Conservation (phyloP, 2,329 filamentous ascomycete genomes). For the Rhinocladiella similis region DNA sequence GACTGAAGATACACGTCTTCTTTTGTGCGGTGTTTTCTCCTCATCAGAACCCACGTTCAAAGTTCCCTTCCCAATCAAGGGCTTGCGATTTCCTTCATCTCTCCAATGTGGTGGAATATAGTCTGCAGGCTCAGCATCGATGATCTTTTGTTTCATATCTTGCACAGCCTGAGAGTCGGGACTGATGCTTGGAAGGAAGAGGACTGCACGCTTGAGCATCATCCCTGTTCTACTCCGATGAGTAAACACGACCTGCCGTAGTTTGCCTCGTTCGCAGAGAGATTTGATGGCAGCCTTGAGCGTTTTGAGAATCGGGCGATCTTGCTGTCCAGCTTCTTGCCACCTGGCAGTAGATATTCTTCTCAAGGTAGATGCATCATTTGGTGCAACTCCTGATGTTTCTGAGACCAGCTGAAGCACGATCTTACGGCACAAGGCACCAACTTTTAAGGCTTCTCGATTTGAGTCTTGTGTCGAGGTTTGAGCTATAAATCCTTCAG, state of each 20-base stretch:
- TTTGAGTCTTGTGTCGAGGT: background rate
- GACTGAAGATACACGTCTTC: slow-evolving; percentile 12
- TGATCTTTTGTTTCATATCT: slow-evolving; percentile 52
- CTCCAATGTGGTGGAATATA: slow-evolving; percentile 47
- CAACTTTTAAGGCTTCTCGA: background rate
- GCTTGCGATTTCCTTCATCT: slow-evolving; percentile 31
- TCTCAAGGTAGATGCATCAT: slow-evolving; percentile 44
- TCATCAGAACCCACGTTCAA: slow-evolving; percentile 30
- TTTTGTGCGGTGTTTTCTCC: slow-evolving; percentile 31
- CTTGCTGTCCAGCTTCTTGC: slow-evolving; percentile 46
- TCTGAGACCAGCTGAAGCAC: slow-evolving; percentile 56
- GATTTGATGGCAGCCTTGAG: slow-evolving; percentile 51
- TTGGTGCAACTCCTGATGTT: slow-evolving; percentile 57
- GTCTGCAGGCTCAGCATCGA: slow-evolving; percentile 42
- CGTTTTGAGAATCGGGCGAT: slow-evolving; percentile 54
- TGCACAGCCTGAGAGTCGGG: slow-evolving; percentile 48
- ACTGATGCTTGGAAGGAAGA: slow-evolving; percentile 49
- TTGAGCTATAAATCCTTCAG: background rate
- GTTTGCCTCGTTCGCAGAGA: slow-evolving; percentile 50
- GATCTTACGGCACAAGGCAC: slow-evolving; percentile 41
- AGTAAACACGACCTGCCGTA: slow-evolving; percentile 55
- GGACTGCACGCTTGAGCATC: slow-evolving; percentile 51
- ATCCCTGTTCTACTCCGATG: slow-evolving; percentile 50
- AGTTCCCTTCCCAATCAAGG: slow-evolving; percentile 13
- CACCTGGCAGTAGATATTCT: slow-evolving; percentile 38